Evolutionary conservation across 2,329 filamentous ascomycete species (phyloP).

Genomic region (Aureobasidium sp.): DNA sequence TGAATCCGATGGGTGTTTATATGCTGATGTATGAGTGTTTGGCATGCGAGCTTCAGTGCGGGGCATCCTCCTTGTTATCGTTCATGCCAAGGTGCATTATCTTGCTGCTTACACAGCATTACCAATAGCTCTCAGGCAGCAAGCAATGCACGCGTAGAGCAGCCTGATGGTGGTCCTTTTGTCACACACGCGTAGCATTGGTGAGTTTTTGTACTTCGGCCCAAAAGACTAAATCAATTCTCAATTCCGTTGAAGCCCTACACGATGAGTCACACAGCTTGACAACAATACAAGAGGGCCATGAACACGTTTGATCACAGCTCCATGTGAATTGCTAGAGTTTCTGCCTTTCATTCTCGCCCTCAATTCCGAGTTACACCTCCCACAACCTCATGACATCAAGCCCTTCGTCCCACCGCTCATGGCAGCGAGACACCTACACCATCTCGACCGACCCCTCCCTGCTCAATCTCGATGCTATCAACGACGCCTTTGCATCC

Average conservation of each 20-base stretch:
- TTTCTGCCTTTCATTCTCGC: too few relatives aligned
- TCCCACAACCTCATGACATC: background rate
- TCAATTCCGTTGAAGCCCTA: background rate
- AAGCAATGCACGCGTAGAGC: background rate
- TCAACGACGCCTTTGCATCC: background rate
- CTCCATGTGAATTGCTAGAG: too few relatives aligned
- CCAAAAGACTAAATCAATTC: too few relatives aligned
- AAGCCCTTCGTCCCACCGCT: background rate
- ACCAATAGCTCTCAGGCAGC: background rate
- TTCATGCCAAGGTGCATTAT: background rate
- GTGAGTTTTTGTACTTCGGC: too few relatives aligned
- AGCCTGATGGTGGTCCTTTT: too few relatives aligned
- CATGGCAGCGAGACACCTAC: conserved; percentile 13
- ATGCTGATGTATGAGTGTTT: background rate
- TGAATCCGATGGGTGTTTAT: background rate
- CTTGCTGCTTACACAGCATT: background rate
- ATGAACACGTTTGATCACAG: background rate
- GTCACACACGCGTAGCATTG: too few relatives aligned
- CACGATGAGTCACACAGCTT: background rate
- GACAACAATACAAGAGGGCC: too few relatives aligned
- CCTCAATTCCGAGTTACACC: too few relatives aligned
- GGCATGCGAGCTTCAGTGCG: background rate
- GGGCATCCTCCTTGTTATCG: background rate
- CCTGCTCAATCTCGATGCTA: background rate
- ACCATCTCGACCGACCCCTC: background rate